Conservation (phyloP, 208 protist genomes). For the Trypanosoma cruzi region DNA sequence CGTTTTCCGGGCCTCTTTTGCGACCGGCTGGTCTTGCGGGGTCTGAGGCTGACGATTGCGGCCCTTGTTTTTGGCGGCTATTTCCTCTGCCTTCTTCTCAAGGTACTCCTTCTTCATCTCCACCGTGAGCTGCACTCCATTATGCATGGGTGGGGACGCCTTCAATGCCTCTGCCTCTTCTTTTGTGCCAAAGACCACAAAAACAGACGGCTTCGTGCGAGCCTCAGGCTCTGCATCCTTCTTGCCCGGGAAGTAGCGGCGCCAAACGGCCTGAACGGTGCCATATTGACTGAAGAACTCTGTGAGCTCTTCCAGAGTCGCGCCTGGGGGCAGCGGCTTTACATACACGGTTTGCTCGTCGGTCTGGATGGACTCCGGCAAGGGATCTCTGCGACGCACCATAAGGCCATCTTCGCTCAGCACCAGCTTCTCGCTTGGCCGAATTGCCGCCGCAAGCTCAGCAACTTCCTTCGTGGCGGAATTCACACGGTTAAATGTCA, state of each 20-base stretch:
- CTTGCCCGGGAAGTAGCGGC: conserved; percentile 75
- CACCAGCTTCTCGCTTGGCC: conserved; percentile 62
- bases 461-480: conserved; percentile 69
- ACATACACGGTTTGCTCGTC: conserved; percentile 89
- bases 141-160: conserved; percentile 54
- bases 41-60: conserved; percentile 18
- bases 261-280: conserved; percentile 84
- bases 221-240: conserved; percentile 59
- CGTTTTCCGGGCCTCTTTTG: conserved; percentile 33
- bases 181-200: conserved; percentile 78
- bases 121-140: conserved; percentile 68
- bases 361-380: conserved; percentile 88
- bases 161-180: conserved; percentile 74
- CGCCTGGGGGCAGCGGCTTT: conserved; percentile 73
- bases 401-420: conserved; percentile 58
- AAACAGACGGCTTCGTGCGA: conserved; percentile 81
- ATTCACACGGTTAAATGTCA: conserved; percentile 90
- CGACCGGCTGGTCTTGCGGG: background rate
- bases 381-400: conserved; percentile 75
- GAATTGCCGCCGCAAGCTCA: conserved; percentile 65
- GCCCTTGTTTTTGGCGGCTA: conserved; percentile 60
- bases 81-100: conserved; percentile 68
- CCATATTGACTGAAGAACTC: conserved; percentile 76
- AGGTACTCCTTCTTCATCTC: conserved; percentile 87
- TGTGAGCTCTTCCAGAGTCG: conserved; percentile 77